phyloP scores from a whole-genome alignment of 805 yeast species.

The Jamesozyma jinghongensis region DNA sequence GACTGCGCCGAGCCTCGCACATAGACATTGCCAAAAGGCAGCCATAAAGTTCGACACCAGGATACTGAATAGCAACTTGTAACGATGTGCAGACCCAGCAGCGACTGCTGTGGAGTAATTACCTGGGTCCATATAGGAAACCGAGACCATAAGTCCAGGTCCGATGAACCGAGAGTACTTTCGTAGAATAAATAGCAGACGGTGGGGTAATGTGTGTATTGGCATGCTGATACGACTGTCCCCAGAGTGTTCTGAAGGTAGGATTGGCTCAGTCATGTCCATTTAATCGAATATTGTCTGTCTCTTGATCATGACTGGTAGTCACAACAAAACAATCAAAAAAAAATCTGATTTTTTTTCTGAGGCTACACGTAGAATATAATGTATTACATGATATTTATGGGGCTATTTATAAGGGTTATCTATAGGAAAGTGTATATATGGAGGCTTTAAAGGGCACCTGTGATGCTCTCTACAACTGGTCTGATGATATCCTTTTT shows the following conservation, averaged over 20 bases:
- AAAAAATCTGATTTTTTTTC: too few species aligned
- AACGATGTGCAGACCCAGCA: slow-evolving; percentile 82
- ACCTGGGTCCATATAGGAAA: slow-evolving; percentile 97
- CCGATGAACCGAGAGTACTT: slow-evolving; percentile 70
- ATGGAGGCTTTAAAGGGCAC: slow-evolving; percentile 14
- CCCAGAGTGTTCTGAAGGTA: too few species aligned
- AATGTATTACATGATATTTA: too few species aligned
- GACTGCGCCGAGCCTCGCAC: slow-evolving; percentile 85
- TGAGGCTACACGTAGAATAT: too few species aligned
- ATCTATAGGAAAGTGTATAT: too few species aligned
- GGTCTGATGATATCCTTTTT: slow-evolving; percentile 49
- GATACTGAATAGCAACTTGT: slow-evolving; percentile 68
- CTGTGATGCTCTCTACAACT: slow-evolving; percentile 32
- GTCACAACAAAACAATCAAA: too few species aligned
- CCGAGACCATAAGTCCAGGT: slow-evolving; percentile 91
- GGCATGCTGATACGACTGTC: too few species aligned
- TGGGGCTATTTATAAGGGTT: too few species aligned
- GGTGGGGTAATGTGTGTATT: too few species aligned
- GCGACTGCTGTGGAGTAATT: slow-evolving; percentile 92
- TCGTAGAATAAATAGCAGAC: slow-evolving; percentile 11
- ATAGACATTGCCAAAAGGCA: slow-evolving; percentile 72
- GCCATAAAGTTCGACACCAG: slow-evolving; percentile 79
- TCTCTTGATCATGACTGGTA: too few species aligned
- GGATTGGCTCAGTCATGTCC: too few species aligned
- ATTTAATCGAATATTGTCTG: too few species aligned